Base-by-base conservation (phyloP, 345 rosid species). In the Pugionium dolabratum region DNA sequence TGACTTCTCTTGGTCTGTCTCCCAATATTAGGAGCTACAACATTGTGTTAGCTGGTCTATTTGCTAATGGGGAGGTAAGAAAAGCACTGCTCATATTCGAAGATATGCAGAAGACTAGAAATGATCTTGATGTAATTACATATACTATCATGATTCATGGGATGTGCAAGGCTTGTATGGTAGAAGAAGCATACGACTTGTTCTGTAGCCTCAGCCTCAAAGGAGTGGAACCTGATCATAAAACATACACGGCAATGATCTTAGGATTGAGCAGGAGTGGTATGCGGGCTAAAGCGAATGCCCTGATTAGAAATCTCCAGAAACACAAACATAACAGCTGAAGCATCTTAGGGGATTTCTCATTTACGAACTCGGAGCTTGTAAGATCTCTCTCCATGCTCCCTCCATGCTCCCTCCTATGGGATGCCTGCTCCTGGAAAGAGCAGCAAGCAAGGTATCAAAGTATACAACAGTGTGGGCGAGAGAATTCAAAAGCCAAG, bases 381-480 rank as follows among this genome's bases (percentile, higher is more conserved):
- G 79, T 48, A 83, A 84, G 74, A 51, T 83, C 18, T 45, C 76
- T 18, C 47, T 86, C 54, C 1, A 18, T 18, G 18, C 8, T 37
- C 36, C 4, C 36, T 29, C 49, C 1, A 86, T 84, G 50, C 75
- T 88, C 71, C 86, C 78, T 62, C 88, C 85, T 1, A 75, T 83
- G 77, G 89, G 91, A 41, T 86, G 86, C 67, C 62, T 79, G 66
- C 91, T 89, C 36, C 54, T 88, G 71, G 89, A 88, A 65, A 77
- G 88, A 77, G 53, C 86, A 10, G 73, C 76, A 44, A 72, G 71
- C 34, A 48, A 5, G 82, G 88, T 33, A 49, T 69, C 5, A 54
- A 79, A 75, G 76, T 83, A 67, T 78, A 78, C 55, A 79, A 84
- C 43, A 56, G 51, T 49, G 86, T 84, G 47, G 83, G 85, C 25